These are phyloP conservation scores for Populus davidiana DNA, from an alignment of 345 rosid genomes.

Conservation along the genomic window DNA sequence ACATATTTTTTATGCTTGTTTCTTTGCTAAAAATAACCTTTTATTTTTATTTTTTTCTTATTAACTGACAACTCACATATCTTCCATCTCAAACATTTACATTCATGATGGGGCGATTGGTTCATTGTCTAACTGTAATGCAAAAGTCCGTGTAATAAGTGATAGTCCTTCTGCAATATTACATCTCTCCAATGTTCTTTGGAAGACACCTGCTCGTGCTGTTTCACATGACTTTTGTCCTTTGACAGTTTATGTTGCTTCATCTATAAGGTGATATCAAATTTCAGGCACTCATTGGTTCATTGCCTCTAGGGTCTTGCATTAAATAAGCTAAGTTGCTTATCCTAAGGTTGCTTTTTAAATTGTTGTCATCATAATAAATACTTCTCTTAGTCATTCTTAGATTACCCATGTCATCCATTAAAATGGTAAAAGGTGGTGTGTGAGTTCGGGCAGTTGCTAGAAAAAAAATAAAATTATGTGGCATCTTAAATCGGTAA, in stretches of 20 bases:
- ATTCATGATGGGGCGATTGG: conserved; percentile 39
- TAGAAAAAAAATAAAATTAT: no score
- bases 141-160: conserved; percentile 42
- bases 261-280: conserved; percentile 31
- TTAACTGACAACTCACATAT: conserved; percentile 33
- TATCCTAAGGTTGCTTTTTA: no score
- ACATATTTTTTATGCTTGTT: not conserved
- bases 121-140: conserved; percentile 21
- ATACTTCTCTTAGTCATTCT: no score
- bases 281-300: not conserved
- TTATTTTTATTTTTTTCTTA: not conserved
- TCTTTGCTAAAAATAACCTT: not conserved
- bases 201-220: conserved; percentile 31
- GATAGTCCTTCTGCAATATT: conserved; percentile 34
- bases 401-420: no score
- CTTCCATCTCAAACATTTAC: conserved; percentile 29
- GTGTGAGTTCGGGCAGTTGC: no score
- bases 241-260: conserved; percentile 32
- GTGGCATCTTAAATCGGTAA: no score
- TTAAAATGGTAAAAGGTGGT: no score
- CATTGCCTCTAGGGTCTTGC: not conserved
- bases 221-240: conserved; percentile 44
- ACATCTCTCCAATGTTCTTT: conserved; percentile 26
- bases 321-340: not conserved
- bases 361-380: no score